A percentile compares a stretch with the other conserved stretches of the same genome.
Conservation (phyloP, 2,329 filamentous ascomycete genomes). For the Purpureocillium takamizusanense region DNA sequence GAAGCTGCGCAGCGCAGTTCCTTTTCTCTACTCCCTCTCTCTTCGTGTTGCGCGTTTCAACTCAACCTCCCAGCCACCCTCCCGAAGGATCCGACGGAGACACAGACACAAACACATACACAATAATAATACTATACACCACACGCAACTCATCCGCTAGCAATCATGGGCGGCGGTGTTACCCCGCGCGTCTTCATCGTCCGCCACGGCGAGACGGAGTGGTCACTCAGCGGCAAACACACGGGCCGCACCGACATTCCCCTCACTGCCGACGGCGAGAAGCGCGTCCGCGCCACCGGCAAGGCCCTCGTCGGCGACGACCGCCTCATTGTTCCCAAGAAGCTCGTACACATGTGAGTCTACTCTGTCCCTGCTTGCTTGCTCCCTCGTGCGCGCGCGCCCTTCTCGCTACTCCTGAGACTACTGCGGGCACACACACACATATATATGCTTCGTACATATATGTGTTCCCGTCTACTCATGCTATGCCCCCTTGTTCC, state of each 20-base stretch:
- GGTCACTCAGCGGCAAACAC: conserved; percentile 79
- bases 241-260: conserved; percentile 83
- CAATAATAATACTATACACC: no score
- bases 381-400: not conserved
- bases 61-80: no score
- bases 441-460: no score
- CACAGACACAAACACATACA: no score
- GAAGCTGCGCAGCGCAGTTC: no score
- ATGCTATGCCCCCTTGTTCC: no score
- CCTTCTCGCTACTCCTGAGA: not conserved
- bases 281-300: conserved; percentile 66
- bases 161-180: conserved; percentile 14
- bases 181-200: conserved; percentile 72
- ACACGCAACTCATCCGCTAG: no score
- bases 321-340: conserved; percentile 72
- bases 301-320: conserved; percentile 77
- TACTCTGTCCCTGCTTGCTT: not conserved
- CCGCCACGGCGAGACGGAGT: conserved; percentile 92
- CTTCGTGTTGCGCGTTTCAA: no score
- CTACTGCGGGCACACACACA: no score
- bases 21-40: no score
- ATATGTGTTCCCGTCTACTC: no score
- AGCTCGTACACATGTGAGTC: conserved; percentile 72
- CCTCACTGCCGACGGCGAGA: conserved; percentile 73
- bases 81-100: not conserved